These are phyloP conservation scores for Dimargaris xerosporica DNA, from an alignment of 192 early-diverging fungal genomes.

Conservation along the genomic window DNA sequence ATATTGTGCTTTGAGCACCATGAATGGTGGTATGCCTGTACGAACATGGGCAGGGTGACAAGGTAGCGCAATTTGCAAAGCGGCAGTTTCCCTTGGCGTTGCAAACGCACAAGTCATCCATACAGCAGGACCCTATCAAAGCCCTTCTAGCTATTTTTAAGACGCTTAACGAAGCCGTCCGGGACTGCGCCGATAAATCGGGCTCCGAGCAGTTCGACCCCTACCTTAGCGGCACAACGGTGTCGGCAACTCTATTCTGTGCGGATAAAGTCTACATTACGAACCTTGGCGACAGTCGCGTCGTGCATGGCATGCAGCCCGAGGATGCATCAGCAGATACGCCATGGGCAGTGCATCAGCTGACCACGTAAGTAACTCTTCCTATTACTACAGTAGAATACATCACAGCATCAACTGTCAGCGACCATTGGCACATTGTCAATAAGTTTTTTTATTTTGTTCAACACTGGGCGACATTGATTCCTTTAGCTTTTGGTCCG, in stretches of 20 bases:
- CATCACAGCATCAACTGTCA: too few relatives aligned
- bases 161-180: conserved; percentile 14
- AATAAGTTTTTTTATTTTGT: too few relatives aligned
- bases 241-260: conserved; percentile 18
- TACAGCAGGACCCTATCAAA: conserved; percentile 17
- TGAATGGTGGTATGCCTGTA: too few relatives aligned
- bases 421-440: too few relatives aligned
- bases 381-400: too few relatives aligned
- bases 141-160: conserved; percentile 18
- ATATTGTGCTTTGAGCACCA: too few relatives aligned
- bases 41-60: not conserved
- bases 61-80: not conserved
- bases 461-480: too few relatives aligned
- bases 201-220: conserved; percentile 25
- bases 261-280: conserved; percentile 20
- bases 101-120: not conserved
- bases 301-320: conserved; percentile 21
- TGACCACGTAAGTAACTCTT: too few relatives aligned
- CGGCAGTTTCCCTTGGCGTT: not conserved
- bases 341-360: too few relatives aligned
- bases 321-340: too few relatives aligned
- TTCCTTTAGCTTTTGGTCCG: too few relatives aligned
- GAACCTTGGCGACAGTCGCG: conserved; percentile 31
- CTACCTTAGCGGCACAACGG: conserved; percentile 39
- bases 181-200: conserved; percentile 12